These are phyloP conservation scores for Verticillium alfalfae DNA, from an alignment of 2,329 filamentous ascomycete genomes.

Conservation along the genomic window DNA sequence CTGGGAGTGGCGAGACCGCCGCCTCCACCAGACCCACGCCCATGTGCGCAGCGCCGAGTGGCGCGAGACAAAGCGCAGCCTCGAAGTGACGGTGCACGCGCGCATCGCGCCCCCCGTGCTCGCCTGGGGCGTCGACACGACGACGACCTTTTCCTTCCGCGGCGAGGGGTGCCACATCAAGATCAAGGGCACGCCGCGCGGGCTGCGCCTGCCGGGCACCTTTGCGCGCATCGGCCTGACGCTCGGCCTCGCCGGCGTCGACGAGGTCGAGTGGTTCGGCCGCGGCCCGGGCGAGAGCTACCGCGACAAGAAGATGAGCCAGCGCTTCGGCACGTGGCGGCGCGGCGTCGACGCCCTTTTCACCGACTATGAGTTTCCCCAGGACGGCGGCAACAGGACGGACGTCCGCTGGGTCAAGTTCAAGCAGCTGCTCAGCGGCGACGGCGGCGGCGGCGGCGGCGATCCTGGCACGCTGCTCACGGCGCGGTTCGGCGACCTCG, in stretches of 20 bases:
- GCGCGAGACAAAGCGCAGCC: slow-evolving; percentile 21
- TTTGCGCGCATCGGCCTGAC: slow-evolving; percentile 59
- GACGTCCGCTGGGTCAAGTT: slow-evolving; percentile 57
- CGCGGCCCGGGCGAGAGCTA: slow-evolving; percentile 63
- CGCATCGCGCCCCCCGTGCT: slow-evolving; percentile 58
- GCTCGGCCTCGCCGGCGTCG: slow-evolving; percentile 32
- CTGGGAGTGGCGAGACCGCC: slow-evolving; percentile 47
- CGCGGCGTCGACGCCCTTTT: slow-evolving; percentile 44
- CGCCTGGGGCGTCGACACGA: slow-evolving; percentile 51
- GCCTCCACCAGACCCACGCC: slow-evolving; percentile 38
- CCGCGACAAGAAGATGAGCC: slow-evolving; percentile 57
- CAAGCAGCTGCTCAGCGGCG: slow-evolving; percentile 6
- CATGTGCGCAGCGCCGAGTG: slow-evolving; percentile 31
- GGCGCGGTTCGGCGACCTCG: slow-evolving; percentile 37
- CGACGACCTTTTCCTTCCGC: slow-evolving; percentile 50
- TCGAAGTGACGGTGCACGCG: slow-evolving; percentile 39
- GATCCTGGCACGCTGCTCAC: slow-evolving; percentile 25
- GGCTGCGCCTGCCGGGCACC: slow-evolving; percentile 42
- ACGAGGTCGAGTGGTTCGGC: slow-evolving; percentile 56
- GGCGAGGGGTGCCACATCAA: slow-evolving; percentile 42
- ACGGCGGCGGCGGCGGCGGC: too few species aligned
- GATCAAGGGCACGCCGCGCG: slow-evolving; percentile 37
- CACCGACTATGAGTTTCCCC: slow-evolving; percentile 61
- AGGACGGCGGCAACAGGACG: slow-evolving; percentile 61
- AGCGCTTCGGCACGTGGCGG: slow-evolving; percentile 50